These are phyloP conservation scores for Cairneyella variabilis DNA, from an alignment of 495 filamentous ascomycete species.

Conservation along the genomic window DNA sequence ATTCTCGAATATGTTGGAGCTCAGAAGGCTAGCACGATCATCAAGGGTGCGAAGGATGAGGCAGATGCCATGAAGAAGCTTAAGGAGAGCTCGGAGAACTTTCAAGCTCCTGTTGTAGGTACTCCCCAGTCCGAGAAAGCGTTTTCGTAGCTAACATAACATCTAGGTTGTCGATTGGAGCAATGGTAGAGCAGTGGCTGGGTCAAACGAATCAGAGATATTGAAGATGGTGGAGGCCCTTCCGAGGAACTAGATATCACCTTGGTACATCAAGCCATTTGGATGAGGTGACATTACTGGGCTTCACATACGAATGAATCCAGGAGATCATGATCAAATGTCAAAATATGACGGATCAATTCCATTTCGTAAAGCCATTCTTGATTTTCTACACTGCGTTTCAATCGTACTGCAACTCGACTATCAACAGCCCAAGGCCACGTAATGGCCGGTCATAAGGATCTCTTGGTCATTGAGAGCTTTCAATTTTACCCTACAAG, in stretches of 20 bases:
- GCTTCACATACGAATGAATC: neutral
- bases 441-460: too few species aligned
- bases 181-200: conserved; percentile 74
- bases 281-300: neutral
- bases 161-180: conserved; percentile 85
- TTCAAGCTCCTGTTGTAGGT: conserved; percentile 71
- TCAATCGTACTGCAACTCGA: too few species aligned
- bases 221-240: conserved; percentile 67
- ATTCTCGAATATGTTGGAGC: conserved; percentile 81
- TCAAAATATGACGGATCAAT: too few species aligned
- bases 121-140: neutral
- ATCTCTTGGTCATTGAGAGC: too few species aligned
- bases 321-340: too few species aligned
- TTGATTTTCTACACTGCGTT: too few species aligned
- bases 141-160: neutral
- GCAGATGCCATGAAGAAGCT: conserved; percentile 76
- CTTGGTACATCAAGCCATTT: conserved; percentile 6
- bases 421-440: too few species aligned
- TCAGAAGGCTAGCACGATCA: conserved; percentile 51
- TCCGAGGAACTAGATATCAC: conserved; percentile 39
- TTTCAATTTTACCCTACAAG: too few species aligned
- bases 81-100: conserved; percentile 50
- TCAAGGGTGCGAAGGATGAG: conserved; percentile 66
- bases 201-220: conserved; percentile 80
- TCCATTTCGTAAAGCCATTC: too few species aligned